phyloP scores from a whole-genome alignment of 73 alveolate species.

The Urostyla sp. region DNA sequence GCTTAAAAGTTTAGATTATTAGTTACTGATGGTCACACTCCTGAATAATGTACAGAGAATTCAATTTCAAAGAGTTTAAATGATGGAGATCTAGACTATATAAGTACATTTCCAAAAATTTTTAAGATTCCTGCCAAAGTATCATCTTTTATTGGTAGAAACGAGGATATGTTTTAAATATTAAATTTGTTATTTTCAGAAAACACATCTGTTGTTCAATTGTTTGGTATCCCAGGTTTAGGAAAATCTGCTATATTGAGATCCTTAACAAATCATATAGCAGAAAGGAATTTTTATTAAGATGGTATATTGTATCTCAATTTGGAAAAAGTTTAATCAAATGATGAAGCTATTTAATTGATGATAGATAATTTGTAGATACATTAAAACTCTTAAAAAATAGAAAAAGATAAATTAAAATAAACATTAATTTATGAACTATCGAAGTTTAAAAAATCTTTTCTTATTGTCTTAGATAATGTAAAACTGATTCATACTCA shows the following conservation, averaged over 20 bases:
- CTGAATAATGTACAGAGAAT: background rate
- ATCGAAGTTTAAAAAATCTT: background rate
- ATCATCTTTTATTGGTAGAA: slow-evolving; percentile 22
- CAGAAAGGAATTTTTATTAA: slow-evolving; percentile 17
- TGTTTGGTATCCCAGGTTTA: slow-evolving; percentile 43
- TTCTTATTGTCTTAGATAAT: slow-evolving; percentile 15
- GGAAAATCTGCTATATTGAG: slow-evolving; percentile 37
- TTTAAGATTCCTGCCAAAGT: slow-evolving; percentile 21
- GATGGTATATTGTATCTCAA: slow-evolving; percentile 33
- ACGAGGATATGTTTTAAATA: slow-evolving; percentile 18
- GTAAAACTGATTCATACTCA: background rate
- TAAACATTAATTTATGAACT: background rate
- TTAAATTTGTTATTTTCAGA: background rate
- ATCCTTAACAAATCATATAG: background rate
- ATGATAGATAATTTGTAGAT: background rate
- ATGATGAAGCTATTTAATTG: background rate
- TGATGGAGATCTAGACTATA: slow-evolving; percentile 6
- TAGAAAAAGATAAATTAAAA: background rate
- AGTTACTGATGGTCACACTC: background rate
- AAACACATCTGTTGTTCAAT: background rate
- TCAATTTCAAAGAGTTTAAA: background rate
- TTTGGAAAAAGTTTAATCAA: slow-evolving; percentile 3
- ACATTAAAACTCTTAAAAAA: background rate
- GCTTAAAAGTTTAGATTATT: slow-evolving; percentile 16
- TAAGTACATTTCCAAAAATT: slow-evolving; percentile 6